A percentile compares a stretch with the other conserved stretches of the same genome.
phyloP scores from a whole-genome alignment of 768 basidiomycete species.

The Tricholomella constricta region DNA sequence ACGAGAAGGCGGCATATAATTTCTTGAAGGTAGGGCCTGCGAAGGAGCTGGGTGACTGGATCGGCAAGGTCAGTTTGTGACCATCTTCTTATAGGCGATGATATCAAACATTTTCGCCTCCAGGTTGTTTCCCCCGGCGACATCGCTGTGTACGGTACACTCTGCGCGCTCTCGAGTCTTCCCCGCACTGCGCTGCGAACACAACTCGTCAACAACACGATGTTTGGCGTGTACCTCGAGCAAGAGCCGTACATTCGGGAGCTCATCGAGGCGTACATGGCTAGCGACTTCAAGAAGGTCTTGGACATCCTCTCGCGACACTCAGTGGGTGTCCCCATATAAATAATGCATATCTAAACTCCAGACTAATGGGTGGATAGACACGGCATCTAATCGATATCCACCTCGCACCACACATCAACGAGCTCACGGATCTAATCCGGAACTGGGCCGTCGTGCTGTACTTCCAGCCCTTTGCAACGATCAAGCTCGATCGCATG shows the following conservation, averaged over 20 bases:
- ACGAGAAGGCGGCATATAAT: conserved; percentile 76
- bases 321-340: conserved; percentile 50
- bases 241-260: conserved; percentile 87
- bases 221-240: conserved; percentile 78
- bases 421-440: conserved; percentile 66
- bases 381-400: conserved; percentile 78
- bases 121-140: conserved; percentile 81
- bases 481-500: conserved; percentile 85
- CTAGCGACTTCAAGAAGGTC: conserved; percentile 82
- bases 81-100: too few species aligned
- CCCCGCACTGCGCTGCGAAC: conserved; percentile 69
- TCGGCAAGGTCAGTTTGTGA: conserved; percentile 54
- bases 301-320: conserved; percentile 72
- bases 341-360: neutral
- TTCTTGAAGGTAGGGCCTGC: conserved; percentile 70
- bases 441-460: conserved; percentile 78
- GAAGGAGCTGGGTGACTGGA: conserved; percentile 76
- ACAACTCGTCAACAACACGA: conserved; percentile 65
- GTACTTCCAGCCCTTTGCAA: conserved; percentile 89
- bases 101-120: neutral
- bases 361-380: conserved; percentile 35
- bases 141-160: conserved; percentile 82
- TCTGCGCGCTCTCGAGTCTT: conserved; percentile 82
- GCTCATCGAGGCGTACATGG: conserved; percentile 82
- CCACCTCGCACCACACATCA: conserved; percentile 71